Percentiles rank a stretch among this genome's conserved stretches.
These are phyloP conservation scores for Mucuna pruriens DNA, from an alignment of 306 rosid genomes.

Conservation along the genomic window DNA sequence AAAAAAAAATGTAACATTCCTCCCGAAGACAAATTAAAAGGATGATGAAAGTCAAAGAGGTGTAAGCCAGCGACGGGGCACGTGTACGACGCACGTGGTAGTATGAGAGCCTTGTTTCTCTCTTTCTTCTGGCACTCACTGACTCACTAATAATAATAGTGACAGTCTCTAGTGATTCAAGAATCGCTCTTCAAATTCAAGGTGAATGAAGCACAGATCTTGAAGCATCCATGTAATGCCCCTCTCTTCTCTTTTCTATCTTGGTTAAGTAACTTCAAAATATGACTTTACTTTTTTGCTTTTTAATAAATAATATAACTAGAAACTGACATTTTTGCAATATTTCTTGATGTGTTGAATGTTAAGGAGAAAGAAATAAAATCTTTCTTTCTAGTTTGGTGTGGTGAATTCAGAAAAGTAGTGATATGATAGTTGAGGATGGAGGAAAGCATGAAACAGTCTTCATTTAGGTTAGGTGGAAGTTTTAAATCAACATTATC, in stretches of 20 bases:
- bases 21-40: too few species aligned
- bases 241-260: background rate
- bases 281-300: background rate
- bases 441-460: slow-evolving; percentile 65
- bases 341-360: slow-evolving; percentile 4
- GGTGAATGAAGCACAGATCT: slow-evolving; percentile 33
- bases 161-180: too few species aligned
- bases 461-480: slow-evolving; percentile 59
- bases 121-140: too few species aligned
- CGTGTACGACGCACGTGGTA: slow-evolving; percentile 6
- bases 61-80: too few species aligned
- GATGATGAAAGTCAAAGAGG: too few species aligned
- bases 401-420: slow-evolving; percentile 25
- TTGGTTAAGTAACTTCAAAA: background rate
- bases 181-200: background rate
- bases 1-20: background rate
- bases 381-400: slow-evolving; percentile 7
- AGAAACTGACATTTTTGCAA: background rate
- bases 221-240: slow-evolving; percentile 11
- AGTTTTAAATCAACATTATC: slow-evolving; percentile 74
- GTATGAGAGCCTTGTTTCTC: background rate
- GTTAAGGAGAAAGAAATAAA: background rate
- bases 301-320: background rate
- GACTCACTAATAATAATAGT: too few species aligned
- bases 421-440: slow-evolving; percentile 50